These are phyloP conservation scores for Exophiala phaeomuriformis DNA, from an alignment of 2,329 filamentous ascomycete genomes.

Conservation along the genomic window DNA sequence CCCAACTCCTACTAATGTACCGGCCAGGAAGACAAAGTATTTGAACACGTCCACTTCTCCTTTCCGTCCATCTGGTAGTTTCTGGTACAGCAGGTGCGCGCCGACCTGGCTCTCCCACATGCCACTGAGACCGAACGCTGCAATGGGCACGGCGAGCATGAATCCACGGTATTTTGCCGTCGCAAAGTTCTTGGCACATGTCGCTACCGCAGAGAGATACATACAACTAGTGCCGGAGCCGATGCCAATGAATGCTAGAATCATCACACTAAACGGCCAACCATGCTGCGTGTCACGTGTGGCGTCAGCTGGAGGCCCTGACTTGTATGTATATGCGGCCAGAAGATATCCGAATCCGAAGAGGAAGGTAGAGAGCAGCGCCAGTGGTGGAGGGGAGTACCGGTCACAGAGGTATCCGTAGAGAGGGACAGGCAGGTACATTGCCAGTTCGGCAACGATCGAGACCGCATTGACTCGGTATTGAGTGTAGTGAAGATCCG, in stretches of 20 bases:
- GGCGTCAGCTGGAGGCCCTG: slow-evolving; percentile 46
- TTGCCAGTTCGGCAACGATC: slow-evolving; percentile 75
- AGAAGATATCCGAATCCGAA: slow-evolving; percentile 77
- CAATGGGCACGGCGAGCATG: slow-evolving; percentile 83
- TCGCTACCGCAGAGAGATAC: slow-evolving; percentile 87
- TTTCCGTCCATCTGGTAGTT: slow-evolving; percentile 52
- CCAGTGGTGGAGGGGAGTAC: slow-evolving; percentile 69
- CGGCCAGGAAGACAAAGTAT: slow-evolving; percentile 79
- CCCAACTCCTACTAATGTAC: slow-evolving; percentile 64
- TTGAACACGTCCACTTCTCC: slow-evolving; percentile 66
- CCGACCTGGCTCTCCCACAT: slow-evolving; percentile 94
- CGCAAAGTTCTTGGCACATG: slow-evolving; percentile 96
- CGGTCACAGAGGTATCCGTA: slow-evolving; percentile 91
- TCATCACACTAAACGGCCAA: slow-evolving; percentile 75
- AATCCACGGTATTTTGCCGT: slow-evolving; percentile 79
- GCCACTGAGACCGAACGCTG: slow-evolving; percentile 83
- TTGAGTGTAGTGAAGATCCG: slow-evolving; percentile 78
- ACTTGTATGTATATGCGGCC: slow-evolving; percentile 69
- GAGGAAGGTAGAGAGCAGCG: slow-evolving; percentile 61
- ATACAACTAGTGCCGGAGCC: slow-evolving; percentile 79
- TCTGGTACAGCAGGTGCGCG: slow-evolving; percentile 68
- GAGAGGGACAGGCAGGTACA: slow-evolving; percentile 86
- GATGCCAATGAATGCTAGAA: slow-evolving; percentile 73
- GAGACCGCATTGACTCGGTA: slow-evolving; percentile 85
- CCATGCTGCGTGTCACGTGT: slow-evolving; percentile 42